Evolutionary conservation across 306 rosid species (phyloP).

Genomic region (Trifolium subterraneum): DNA sequence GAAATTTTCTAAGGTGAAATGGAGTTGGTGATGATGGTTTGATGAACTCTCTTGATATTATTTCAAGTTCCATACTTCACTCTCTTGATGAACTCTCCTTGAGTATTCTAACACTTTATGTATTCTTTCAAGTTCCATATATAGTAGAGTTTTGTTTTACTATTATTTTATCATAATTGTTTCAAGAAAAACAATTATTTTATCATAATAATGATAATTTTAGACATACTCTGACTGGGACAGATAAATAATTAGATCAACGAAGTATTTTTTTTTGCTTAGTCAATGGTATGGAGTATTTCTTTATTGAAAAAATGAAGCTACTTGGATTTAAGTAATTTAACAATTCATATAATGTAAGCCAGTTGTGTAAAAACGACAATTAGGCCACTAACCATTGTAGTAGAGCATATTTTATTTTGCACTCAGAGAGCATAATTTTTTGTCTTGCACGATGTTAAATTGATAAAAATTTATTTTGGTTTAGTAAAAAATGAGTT

Average conservation of each 20-base stretch:
- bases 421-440: too few relatives aligned
- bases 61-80: constrained; percentile 40
- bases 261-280: too few relatives aligned
- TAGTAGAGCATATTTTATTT: too few relatives aligned
- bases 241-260: too few relatives aligned
- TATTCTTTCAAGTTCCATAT: too few relatives aligned
- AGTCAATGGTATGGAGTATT: not conserved
- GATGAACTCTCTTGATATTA: constrained; percentile 55
- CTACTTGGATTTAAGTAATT: not conserved
- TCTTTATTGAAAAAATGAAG: not conserved
- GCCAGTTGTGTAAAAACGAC: not conserved
- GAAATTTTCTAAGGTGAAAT: constrained; percentile 32
- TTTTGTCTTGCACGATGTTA: too few relatives aligned
- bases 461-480: too few relatives aligned
- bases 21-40: constrained; percentile 62
- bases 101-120: too few relatives aligned
- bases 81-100: not conserved
- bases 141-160: too few relatives aligned
- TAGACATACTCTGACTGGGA: too few relatives aligned
- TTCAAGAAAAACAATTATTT: too few relatives aligned
- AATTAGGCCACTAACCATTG: not conserved
- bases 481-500: too few relatives aligned
- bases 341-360: not conserved
- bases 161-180: not conserved
- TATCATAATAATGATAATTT: not conserved